Evolutionary conservation across 306 rosid species (phyloP), one percentile per base, ranked within the genome.

Genomic region (Medicago arabica): DNA sequence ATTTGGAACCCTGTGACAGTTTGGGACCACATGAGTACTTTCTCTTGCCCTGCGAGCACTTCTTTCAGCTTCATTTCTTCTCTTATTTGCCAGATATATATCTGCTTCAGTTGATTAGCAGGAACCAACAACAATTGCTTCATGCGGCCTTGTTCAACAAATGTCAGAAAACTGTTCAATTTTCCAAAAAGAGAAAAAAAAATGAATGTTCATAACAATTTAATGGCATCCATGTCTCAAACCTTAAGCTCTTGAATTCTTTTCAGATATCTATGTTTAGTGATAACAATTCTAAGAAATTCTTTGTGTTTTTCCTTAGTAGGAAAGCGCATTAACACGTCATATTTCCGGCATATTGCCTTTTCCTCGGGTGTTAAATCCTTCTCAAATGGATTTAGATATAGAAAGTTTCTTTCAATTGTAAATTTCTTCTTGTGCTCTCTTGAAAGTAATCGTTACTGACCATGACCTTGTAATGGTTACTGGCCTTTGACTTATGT

Each of bases 221-320:
- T 57, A 57, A 57, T 57, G 62, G 6, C 31, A 57, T 57, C 62
- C 31, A 57, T 10, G 76, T 59, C 82, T 73, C 90, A 76, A 67
- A 95, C 98, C 98, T 95, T 89, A 11, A 95, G 96, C 53, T 90
- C 98, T 82, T 81, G 88, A 89, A 95, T 74, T 86, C 96, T 86
- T 86, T 77, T 92, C n/a, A 63, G 70, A 44, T 86, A 82, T 60
- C 92, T 86, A 58, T 95, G 96, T 81, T 90, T 93, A 3, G 85
- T 57, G 54, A 95, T 82, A 69, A 85, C 82, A 12, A 87, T 79
- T 66, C 75, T 83, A 61, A 95, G 88, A 82, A 92, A 81, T 46
- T 95, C 98, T 11, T 88, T 84, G 9, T 95, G 97, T 12, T 89
- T 96, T 81, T 95, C 97, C 87, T 95, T 92, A 63, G 93, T 23